Evolutionary conservation across 176 grass and related monocot genomes (phyloP), one percentile per base, ranked within the genome.

Genomic region (Pontederia crassipes): DNA sequence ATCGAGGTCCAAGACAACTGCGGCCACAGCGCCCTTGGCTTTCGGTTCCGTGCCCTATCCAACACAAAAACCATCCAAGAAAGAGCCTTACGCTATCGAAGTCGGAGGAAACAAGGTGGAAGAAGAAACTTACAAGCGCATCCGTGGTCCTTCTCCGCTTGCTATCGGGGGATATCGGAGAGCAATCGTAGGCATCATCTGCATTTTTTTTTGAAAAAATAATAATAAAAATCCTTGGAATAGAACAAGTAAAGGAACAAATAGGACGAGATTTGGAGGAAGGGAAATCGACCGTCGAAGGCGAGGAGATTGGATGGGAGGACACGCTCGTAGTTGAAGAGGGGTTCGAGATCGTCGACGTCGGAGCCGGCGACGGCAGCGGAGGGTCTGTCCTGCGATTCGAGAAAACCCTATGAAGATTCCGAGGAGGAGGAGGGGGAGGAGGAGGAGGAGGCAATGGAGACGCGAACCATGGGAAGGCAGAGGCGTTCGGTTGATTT

Each of bases 251-350:
- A 82, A 80, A 69, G 27, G 52, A 82, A 80, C 58, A 32, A 61
- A 60, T 59, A 40, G 9, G n/a, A 51, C 55, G 2, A 50, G 17
- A 58, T 46, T 46, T 12, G 1, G 55, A 54, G 48, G 40, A 28
- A 9, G 29, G 14, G 35, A 10, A 6, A 70, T 73, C 28, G 69
- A 97, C 92, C 87, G 53, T 91, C 83, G 74, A 91, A 97, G 62
- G 57, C 15, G 73, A 90, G 79, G 70, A 69, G 58, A 9, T 80
- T 49, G 8, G 40, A 51, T 24, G 92, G 92, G 64, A 80, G 83
- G 51, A 97, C 79, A 59, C 81, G 87, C 55, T 58, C 67, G 73
- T 97, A 97, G 47, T 97, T 79, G 78, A 97, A 97, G 52, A 97
- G 86, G n/a, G 92, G 76, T 67, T 97, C 92, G 32, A 97, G 73